Percentiles rank a stretch among this genome's conserved stretches.
Conservation (phyloP, 805 yeast species). For the Saccharomycopsis lassenensis region DNA sequence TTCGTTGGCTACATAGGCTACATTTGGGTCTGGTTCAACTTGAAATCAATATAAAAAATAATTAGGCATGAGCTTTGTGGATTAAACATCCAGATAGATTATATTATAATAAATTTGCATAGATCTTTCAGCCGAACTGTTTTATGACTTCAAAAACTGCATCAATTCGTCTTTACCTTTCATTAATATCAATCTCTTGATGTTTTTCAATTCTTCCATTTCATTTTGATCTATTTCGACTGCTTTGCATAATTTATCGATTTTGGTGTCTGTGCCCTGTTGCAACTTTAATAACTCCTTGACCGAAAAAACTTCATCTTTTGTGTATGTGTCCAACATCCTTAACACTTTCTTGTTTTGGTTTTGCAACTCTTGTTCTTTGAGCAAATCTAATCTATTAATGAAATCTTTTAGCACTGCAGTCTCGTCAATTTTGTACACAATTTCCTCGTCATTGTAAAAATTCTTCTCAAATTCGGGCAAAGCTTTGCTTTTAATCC, state of each 20-base stretch:
- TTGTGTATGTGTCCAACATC: slow-evolving; percentile 10
- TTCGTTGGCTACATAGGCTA: not conserved
- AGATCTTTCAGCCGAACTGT: not conserved
- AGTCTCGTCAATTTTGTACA: slow-evolving; percentile 58
- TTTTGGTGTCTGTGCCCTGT: not conserved
- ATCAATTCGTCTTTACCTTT: slow-evolving; percentile 63
- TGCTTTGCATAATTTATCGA: not conserved
- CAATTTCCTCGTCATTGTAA: slow-evolving; percentile 31
- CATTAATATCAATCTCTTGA: slow-evolving; percentile 49
- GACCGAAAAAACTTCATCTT: slow-evolving; percentile 18
- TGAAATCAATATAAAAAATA: not conserved
- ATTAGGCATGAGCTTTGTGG: not conserved
- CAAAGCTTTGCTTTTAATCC: not conserved
- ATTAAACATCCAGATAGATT: not conserved
- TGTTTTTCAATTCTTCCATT: slow-evolving; percentile 37
- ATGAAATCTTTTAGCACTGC: slow-evolving; percentile 62
- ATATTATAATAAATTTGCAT: not conserved
- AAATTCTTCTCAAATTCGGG: slow-evolving; percentile 10
- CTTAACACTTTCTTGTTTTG: slow-evolving; percentile 5
- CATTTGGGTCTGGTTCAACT: not conserved
- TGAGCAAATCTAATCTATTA: slow-evolving; percentile 31
- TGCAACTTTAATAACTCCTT: slow-evolving; percentile 18
- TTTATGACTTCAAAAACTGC: slow-evolving; percentile 34
- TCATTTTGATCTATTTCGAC: slow-evolving; percentile 26
- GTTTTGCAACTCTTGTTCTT: slow-evolving; percentile 1